These are phyloP conservation scores for Cryptococcus deneoformans DNA, from an alignment of 1,284 basidiomycete genomes.

Conservation along the genomic window DNA sequence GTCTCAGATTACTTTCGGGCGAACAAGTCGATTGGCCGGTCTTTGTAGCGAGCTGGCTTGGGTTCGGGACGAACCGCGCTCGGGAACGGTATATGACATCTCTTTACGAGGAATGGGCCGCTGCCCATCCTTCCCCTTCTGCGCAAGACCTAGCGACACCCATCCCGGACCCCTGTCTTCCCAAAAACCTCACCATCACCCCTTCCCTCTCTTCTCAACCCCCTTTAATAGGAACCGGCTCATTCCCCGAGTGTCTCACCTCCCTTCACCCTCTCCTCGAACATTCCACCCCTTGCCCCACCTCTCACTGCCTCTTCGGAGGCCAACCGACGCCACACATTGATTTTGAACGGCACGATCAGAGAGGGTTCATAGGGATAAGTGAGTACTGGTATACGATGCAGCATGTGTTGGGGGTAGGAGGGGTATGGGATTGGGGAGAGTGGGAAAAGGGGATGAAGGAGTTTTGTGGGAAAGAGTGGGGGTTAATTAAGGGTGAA, in stretches of 20 bases:
- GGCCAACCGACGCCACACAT: conserved; percentile 85
- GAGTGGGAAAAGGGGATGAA: conserved; percentile 92
- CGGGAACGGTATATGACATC: conserved; percentile 82
- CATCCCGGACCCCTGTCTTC: conserved; percentile 87
- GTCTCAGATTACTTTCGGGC: conserved; percentile 76
- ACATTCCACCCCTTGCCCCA: conserved; percentile 76
- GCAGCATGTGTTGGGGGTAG: conserved; percentile 82
- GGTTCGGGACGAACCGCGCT: conserved; percentile 96
- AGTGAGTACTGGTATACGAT: conserved; percentile 99
- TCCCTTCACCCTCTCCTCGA: conserved; percentile 77
- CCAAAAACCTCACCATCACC: conserved; percentile 62
- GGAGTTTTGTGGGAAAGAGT: conserved; percentile 77
- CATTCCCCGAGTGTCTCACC: conserved; percentile 78
- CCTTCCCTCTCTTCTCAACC: conserved; percentile 54
- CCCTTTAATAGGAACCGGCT: conserved; percentile 80
- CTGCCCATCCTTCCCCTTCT: conserved; percentile 1
- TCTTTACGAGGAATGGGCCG: conserved; percentile 60
- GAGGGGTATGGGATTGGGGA: conserved; percentile 92
- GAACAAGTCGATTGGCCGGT: conserved; percentile 86
- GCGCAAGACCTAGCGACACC: conserved; percentile 39
- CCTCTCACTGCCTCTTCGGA: conserved; percentile 90
- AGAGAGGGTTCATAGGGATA: conserved; percentile 85
- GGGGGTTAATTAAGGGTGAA: conserved; percentile 69
- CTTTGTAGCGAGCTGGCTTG: conserved; percentile 98
- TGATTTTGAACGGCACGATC: conserved; percentile 75